These are phyloP conservation scores for Lactarius vividus DNA, from an alignment of 768 basidiomycete genomes.

Conservation along the genomic window DNA sequence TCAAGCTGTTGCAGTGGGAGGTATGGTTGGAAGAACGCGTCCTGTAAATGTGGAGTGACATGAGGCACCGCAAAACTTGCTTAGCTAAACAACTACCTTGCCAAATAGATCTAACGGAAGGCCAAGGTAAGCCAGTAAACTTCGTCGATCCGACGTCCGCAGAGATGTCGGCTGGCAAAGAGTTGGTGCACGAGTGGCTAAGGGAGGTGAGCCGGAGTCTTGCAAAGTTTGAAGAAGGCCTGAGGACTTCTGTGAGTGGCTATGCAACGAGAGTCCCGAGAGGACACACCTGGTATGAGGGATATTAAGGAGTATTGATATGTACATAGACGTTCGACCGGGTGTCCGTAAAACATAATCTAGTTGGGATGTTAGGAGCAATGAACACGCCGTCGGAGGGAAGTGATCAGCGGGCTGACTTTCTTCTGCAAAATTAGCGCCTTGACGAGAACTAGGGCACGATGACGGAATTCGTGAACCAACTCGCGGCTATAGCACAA, in stretches of 20 bases:
- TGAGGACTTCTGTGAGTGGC: constrained; percentile 32
- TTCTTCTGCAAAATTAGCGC: constrained; percentile 91
- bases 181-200: constrained; percentile 58
- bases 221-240: constrained; percentile 86
- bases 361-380: constrained; percentile 34
- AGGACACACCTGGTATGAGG: constrained; percentile 71
- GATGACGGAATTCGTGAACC: constrained; percentile 89
- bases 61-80: background rate
- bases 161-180: constrained; percentile 75
- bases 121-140: constrained; percentile 88
- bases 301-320: constrained; percentile 98
- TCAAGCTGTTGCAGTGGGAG: constrained; percentile 94
- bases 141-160: constrained; percentile 84
- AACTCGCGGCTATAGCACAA: constrained; percentile 70
- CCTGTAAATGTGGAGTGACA: constrained; percentile 40
- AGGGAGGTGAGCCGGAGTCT: constrained; percentile 86
- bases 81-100: constrained; percentile 48
- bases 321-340: constrained; percentile 93
- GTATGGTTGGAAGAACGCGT: constrained; percentile 97
- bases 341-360: constrained; percentile 97
- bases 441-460: constrained; percentile 90
- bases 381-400: background rate
- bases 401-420: constrained; percentile 43
- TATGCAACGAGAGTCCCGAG: background rate
- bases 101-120: constrained; percentile 92